A percentile compares a stretch with the other conserved stretches of the same genome.
phyloP scores from a whole-genome alignment of 371 early-diverging fungal species.

The Lichtheimia ramosa region DNA sequence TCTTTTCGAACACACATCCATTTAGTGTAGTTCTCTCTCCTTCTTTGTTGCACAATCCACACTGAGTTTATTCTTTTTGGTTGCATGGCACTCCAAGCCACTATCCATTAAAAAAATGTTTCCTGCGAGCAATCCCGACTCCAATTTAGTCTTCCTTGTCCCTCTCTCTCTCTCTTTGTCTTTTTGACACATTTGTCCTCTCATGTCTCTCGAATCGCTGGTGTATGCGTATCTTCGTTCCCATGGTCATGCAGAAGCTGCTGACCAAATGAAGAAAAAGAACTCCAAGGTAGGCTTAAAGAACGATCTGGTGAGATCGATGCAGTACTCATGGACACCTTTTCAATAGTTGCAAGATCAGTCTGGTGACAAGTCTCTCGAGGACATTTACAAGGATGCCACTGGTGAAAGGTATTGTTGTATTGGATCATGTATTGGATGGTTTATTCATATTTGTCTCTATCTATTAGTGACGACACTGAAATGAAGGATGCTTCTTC shows the following conservation, averaged over 20 bases:
- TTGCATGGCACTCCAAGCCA: too few relatives aligned
- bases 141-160: too few relatives aligned
- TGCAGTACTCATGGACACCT: not conserved
- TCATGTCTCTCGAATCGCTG: slow-evolving; percentile 14
- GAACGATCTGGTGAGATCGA: not conserved
- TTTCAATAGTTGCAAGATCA: not conserved
- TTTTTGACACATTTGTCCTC: too few relatives aligned
- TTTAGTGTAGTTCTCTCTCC: not conserved
- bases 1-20: slow-evolving; percentile 13
- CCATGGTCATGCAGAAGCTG: slow-evolving; percentile 15
- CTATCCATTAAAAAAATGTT: too few relatives aligned
- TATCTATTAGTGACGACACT: slow-evolving; percentile 6
- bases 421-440: not conserved
- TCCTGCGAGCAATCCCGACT: too few relatives aligned
- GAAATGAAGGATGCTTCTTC: slow-evolving; percentile 14
- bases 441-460: not conserved
- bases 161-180: too few relatives aligned
- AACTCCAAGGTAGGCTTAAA: slow-evolving; percentile 17
- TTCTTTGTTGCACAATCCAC: not conserved
- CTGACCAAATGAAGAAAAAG: slow-evolving; percentile 19
- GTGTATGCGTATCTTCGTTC: slow-evolving; percentile 21
- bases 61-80: too few relatives aligned
- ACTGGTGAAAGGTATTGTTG: slow-evolving; percentile 5
- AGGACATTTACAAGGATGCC: slow-evolving; percentile 8
- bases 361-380: not conserved